These are phyloP conservation scores for Ailanthus altissimus DNA, from an alignment of 345 rosid species.

Conservation along the genomic window DNA sequence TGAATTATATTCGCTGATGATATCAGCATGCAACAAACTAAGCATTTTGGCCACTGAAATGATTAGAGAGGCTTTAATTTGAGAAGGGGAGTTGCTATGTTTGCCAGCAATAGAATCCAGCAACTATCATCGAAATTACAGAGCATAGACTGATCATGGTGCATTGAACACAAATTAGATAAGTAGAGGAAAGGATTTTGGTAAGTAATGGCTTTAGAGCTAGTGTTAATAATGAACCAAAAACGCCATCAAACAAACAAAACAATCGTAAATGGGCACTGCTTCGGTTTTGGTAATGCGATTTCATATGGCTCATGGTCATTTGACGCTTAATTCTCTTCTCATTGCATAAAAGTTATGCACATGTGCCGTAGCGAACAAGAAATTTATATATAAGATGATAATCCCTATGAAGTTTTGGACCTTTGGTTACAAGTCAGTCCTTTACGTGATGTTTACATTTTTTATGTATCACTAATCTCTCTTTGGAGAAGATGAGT, in stretches of 20 bases:
- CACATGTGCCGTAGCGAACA: slow-evolving; percentile 16
- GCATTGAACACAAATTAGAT: too few species aligned
- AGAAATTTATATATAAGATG: background rate
- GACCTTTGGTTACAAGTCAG: background rate
- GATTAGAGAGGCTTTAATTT: background rate
- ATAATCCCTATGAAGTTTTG: background rate
- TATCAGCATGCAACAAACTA: too few species aligned
- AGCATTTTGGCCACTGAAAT: background rate
- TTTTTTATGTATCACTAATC: background rate
- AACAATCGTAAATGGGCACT: background rate
- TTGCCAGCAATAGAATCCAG: too few species aligned
- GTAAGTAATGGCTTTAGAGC: too few species aligned
- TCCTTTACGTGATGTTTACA: background rate
- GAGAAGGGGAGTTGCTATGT: background rate
- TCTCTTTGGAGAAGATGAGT: background rate
- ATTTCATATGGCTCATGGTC: background rate
- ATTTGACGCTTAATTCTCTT: background rate
- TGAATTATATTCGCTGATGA: background rate
- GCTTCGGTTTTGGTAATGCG: background rate
- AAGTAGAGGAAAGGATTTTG: too few species aligned
- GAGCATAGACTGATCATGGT: too few species aligned
- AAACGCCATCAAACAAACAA: background rate
- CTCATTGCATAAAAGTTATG: background rate
- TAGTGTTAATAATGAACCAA: too few species aligned
- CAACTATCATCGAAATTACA: too few species aligned